Conservation (phyloP, 1,139 yeast genomes). For the Candida sp. region DNA sequence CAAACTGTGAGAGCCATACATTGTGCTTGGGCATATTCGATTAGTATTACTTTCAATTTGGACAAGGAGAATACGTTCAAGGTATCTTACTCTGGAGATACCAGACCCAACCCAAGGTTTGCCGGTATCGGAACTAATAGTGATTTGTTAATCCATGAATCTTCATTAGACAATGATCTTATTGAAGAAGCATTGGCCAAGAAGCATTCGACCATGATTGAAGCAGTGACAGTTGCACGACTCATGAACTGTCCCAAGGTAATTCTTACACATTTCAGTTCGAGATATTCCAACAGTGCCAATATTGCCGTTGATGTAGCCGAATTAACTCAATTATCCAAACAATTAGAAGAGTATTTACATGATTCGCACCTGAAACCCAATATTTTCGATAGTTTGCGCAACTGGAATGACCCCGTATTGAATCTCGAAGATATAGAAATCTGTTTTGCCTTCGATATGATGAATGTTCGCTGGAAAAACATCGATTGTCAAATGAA, state of each 20-base stretch:
- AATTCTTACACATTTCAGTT: slow-evolving; percentile 88
- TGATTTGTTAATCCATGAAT: slow-evolving; percentile 86
- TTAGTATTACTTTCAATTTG: slow-evolving; percentile 49
- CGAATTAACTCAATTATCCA: slow-evolving; percentile 19
- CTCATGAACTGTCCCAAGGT: slow-evolving; percentile 71
- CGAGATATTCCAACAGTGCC: slow-evolving; percentile 76
- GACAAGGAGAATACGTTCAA: slow-evolving; percentile 40
- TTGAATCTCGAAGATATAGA: slow-evolving; percentile 26
- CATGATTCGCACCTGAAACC: slow-evolving; percentile 16
- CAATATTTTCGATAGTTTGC: slow-evolving; percentile 23
- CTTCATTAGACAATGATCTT: slow-evolving; percentile 81
- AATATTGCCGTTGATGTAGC: slow-evolving; percentile 27
- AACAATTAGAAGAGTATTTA: slow-evolving; percentile 24
- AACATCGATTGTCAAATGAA: slow-evolving; percentile 14
- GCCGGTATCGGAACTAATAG: slow-evolving; percentile 66
- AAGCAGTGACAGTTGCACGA: slow-evolving; percentile 71
- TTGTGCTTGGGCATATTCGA: slow-evolving; percentile 82
- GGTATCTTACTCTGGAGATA: slow-evolving; percentile 91
- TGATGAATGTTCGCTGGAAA: slow-evolving; percentile 30
- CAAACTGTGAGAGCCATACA: slow-evolving; percentile 76
- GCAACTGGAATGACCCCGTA: slow-evolving; percentile 5
- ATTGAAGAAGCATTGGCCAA: slow-evolving; percentile 80
- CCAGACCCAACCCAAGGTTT: slow-evolving; percentile 68
- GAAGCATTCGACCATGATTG: slow-evolving; percentile 87
- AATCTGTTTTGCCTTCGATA: slow-evolving; percentile 41